Conservation (phyloP, 495 filamentous ascomycete species). For the Staphylotrichum tortipilum region DNA sequence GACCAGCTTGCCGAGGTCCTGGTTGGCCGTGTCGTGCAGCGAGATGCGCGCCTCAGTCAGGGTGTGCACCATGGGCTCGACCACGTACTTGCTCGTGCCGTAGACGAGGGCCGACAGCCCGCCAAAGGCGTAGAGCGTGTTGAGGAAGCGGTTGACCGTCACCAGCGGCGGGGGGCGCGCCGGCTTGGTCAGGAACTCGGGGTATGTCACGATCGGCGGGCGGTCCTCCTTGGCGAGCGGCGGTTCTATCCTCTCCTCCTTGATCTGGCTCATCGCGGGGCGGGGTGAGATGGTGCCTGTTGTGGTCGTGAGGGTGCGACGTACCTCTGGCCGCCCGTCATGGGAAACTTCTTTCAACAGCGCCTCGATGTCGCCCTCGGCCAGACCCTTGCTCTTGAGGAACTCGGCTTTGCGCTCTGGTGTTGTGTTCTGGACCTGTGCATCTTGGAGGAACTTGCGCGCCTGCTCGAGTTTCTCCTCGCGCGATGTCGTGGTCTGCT, state of each 20-base stretch:
- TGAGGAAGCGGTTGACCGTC: constrained; percentile 63
- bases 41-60: constrained; percentile 74
- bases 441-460: constrained; percentile 68
- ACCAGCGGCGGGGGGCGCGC: constrained; percentile 56
- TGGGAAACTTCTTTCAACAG: constrained; percentile 44
- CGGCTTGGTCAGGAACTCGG: constrained; percentile 79
- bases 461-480: constrained; percentile 58
- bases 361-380: constrained; percentile 54
- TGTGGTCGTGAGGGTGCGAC: neutral
- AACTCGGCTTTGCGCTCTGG: constrained; percentile 69
- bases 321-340: constrained; percentile 27
- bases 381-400: constrained; percentile 70
- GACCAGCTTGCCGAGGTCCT: constrained; percentile 61
- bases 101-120: constrained; percentile 66
- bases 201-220: constrained; percentile 93
- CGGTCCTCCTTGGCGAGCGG: constrained; percentile 36
- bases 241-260: constrained; percentile 9
- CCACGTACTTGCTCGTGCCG: constrained; percentile 67
- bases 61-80: constrained; percentile 72
- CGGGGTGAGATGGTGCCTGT: constrained; percentile 4
- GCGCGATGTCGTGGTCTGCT: constrained; percentile 12
- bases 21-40: constrained; percentile 57
- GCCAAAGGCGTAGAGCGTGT: constrained; percentile 67
- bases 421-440: constrained; percentile 60
- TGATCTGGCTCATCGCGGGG: constrained; percentile 8